Evolutionary conservation across 2,329 filamentous ascomycete genomes (phyloP).

Genomic region (Nemania diffusa): DNA sequence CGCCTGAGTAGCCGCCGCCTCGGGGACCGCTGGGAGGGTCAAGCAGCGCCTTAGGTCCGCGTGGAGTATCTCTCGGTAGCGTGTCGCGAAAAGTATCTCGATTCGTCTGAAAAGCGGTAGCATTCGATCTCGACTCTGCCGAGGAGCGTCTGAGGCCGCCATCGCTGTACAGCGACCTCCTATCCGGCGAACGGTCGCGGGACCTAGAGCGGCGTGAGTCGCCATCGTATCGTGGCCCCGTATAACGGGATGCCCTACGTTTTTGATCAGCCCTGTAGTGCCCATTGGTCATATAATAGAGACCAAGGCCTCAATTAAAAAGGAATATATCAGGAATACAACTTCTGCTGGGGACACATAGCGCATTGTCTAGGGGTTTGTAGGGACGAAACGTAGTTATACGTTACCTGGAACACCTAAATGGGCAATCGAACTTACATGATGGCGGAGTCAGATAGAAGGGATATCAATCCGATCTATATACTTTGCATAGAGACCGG

Average conservation of each 20-base stretch:
- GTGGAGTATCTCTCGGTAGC: constrained; percentile 75
- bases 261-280: constrained; percentile 32
- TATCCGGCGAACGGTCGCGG: constrained; percentile 75
- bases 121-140: constrained; percentile 65
- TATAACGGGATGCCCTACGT: constrained; percentile 63
- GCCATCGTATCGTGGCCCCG: constrained; percentile 69
- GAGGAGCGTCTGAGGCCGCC: constrained; percentile 76
- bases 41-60: constrained; percentile 82
- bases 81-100: constrained; percentile 68
- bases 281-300: too few relatives aligned
- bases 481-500: constrained; percentile 28
- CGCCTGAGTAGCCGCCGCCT: constrained; percentile 72
- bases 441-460: constrained; percentile 13
- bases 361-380: too few relatives aligned
- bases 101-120: constrained; percentile 68
- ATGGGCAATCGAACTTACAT: constrained; percentile 40
- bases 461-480: constrained; percentile 7
- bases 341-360: too few relatives aligned
- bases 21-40: constrained; percentile 76
- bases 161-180: constrained; percentile 66
- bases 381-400: too few relatives aligned
- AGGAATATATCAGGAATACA: too few relatives aligned
- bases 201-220: constrained; percentile 71
- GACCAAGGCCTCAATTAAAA: too few relatives aligned
- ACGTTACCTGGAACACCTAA: too few relatives aligned